Evolutionary conservation across 371 early-diverging fungal genomes (phyloP).

Genomic region (Lichtheimia ornata): DNA sequence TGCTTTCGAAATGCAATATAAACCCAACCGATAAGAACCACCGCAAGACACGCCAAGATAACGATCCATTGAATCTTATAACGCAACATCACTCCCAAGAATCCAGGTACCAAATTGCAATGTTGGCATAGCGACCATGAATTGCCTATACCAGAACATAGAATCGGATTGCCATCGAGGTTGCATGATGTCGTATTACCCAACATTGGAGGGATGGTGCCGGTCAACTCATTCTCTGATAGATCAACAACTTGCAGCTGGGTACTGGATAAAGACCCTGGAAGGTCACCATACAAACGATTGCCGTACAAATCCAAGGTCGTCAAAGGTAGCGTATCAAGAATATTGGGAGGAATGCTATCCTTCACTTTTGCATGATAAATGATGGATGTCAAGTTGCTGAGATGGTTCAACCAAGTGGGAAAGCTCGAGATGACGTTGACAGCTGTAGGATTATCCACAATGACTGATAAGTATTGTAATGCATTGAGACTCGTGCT

Average conservation of each 20-base stretch:
- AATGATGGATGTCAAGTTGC: neutral
- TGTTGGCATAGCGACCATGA: constrained; percentile 16
- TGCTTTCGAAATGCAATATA: constrained; percentile 3
- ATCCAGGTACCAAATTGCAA: constrained; percentile 11
- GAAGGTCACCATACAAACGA: constrained; percentile 5
- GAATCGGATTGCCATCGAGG: constrained; percentile 9
- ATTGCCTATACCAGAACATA: constrained; percentile 15
- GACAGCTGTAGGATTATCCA: neutral
- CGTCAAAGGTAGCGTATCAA: neutral
- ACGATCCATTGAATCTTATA: constrained; percentile 18
- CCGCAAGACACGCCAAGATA: constrained; percentile 2
- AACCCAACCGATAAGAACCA: constrained; percentile 6
- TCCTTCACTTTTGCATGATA: constrained; percentile 11
- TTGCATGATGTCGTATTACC: constrained; percentile 6
- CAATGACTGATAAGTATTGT: neutral
- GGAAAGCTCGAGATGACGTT: constrained; percentile 6
- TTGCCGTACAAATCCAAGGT: constrained; percentile 7
- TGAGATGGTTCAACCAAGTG: constrained; percentile 8
- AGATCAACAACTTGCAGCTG: constrained; percentile 5
- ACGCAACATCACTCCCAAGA: constrained; percentile 8
- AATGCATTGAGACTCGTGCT: neutral
- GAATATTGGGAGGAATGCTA: constrained; percentile 1
- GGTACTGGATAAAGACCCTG: constrained; percentile 2
- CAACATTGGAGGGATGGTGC: constrained; percentile 4
- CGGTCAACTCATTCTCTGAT: constrained; percentile 6